phyloP scores from a whole-genome alignment of 2,329 filamentous ascomycete genomes.

The Stemphylium vesicarium region DNA sequence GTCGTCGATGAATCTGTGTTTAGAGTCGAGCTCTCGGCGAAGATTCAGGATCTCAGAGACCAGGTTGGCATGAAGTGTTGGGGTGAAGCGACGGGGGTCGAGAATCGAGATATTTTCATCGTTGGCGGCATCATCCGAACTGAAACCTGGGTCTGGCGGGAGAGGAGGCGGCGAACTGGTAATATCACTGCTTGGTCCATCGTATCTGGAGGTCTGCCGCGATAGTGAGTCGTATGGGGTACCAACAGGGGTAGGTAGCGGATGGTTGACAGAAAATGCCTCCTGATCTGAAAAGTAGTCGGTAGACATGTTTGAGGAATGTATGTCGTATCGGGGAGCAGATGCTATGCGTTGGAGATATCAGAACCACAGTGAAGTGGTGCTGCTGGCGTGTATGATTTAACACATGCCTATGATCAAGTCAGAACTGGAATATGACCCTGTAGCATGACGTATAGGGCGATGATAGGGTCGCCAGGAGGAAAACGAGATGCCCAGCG shows the following conservation, averaged over 20 bases:
- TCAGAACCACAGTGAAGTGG: constrained; percentile 42
- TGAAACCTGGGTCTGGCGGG: constrained; percentile 57
- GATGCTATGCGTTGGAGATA: not conserved
- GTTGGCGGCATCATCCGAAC: constrained; percentile 56
- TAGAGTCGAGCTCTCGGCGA: constrained; percentile 88
- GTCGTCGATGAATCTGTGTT: constrained; percentile 82
- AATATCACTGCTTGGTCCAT: constrained; percentile 65
- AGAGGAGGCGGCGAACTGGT: constrained; percentile 67
- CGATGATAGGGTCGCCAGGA: too few species aligned
- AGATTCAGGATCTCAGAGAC: constrained; percentile 92
- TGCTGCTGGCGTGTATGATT: constrained; percentile 19
- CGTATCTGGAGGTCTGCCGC: constrained; percentile 67
- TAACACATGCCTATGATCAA: constrained; percentile 38
- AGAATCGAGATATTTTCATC: constrained; percentile 77
- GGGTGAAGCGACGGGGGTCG: constrained; percentile 91
- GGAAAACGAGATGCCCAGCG: too few species aligned
- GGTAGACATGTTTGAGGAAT: constrained; percentile 37
- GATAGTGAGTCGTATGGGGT: constrained; percentile 73
- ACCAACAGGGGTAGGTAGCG: constrained; percentile 73
- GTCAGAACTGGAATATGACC: constrained; percentile 11
- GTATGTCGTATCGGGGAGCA: not conserved
- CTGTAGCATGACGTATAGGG: too few species aligned
- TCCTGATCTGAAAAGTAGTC: constrained; percentile 58
- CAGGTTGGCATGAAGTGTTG: constrained; percentile 89
- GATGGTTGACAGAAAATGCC: constrained; percentile 49